A percentile compares a stretch with the other conserved stretches of the same genome.
These are phyloP conservation scores for Neurospora sp. DNA, from an alignment of 2,329 filamentous ascomycete species.

Conservation along the genomic window DNA sequence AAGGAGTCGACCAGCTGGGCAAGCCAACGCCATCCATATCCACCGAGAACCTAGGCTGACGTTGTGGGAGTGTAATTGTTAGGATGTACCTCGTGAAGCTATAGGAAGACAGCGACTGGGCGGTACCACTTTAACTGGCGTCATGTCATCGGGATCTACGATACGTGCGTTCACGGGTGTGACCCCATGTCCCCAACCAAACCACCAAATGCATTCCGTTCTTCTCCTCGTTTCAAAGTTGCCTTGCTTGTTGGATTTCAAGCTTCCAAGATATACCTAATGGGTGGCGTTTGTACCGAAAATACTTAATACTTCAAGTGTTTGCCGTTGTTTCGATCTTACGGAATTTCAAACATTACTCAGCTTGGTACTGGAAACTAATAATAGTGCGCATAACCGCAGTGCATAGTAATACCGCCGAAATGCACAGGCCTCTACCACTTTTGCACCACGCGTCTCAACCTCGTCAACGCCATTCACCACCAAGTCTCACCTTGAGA, in stretches of 20 bases:
- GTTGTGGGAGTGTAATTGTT: conserved; percentile 6
- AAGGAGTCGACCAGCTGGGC: not conserved
- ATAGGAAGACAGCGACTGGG: too few relatives aligned
- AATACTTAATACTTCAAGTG: not conserved
- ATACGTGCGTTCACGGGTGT: not conserved
- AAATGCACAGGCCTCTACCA: not conserved
- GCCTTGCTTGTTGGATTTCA: not conserved
- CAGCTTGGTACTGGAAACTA: not conserved
- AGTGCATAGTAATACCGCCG: not conserved
- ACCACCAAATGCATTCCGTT: not conserved
- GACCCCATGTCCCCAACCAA: not conserved
- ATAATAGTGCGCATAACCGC: not conserved
- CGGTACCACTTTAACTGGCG: conserved; percentile 7
- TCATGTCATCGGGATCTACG: not conserved
- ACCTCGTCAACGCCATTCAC: not conserved
- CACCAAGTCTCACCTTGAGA: not conserved
- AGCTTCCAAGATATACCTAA: not conserved
- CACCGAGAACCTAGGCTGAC: not conserved
- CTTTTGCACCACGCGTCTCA: conserved; percentile 1
- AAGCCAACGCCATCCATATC: not conserved
- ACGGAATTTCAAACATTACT: not conserved
- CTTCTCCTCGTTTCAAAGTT: not conserved
- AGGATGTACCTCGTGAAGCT: not conserved
- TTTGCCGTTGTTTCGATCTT: not conserved
- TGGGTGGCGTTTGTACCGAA: not conserved